These are phyloP conservation scores for Solidago caesia DNA, from an alignment of 129 eudicot species.

Conservation along the genomic window DNA sequence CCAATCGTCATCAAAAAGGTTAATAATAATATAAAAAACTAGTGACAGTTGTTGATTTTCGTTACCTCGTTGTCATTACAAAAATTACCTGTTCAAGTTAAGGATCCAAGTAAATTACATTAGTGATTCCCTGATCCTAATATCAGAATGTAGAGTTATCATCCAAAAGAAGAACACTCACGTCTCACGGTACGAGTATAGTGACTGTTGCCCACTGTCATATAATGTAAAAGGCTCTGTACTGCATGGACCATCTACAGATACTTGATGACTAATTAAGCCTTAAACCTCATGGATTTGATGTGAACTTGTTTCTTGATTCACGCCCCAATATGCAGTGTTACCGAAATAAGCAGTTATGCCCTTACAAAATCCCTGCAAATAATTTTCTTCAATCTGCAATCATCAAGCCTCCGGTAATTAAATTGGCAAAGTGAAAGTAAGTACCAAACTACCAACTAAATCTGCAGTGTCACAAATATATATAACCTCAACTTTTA, in stretches of 20 bases:
- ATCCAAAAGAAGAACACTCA: constrained; percentile 24
- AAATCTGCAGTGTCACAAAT: background rate
- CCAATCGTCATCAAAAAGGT: too few relatives aligned
- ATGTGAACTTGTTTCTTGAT: constrained; percentile 21
- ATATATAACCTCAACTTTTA: constrained; percentile 59
- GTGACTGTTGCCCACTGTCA: background rate
- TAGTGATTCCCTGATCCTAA: background rate
- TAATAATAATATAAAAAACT: too few relatives aligned
- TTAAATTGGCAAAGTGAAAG: background rate
- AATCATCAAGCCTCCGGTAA: constrained; percentile 5
- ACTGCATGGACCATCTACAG: background rate
- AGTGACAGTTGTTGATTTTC: too few relatives aligned
- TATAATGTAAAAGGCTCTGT: background rate
- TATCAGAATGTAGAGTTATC: constrained; percentile 23
- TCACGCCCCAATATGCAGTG: constrained; percentile 36
- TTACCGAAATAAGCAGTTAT: constrained; percentile 65
- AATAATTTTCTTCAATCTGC: constrained; percentile 66
- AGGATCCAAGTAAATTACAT: constrained; percentile 2
- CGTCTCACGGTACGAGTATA: background rate
- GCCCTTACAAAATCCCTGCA: constrained; percentile 52
- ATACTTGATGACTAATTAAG: background rate
- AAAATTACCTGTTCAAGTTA: too few relatives aligned
- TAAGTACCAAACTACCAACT: background rate
- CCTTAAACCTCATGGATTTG: constrained; percentile 10
- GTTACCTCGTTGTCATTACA: too few relatives aligned